Percentiles rank a stretch among this genome's conserved stretches.
phyloP scores from a whole-genome alignment of 495 filamentous ascomycete genomes.

The Copromyces sp. region DNA sequence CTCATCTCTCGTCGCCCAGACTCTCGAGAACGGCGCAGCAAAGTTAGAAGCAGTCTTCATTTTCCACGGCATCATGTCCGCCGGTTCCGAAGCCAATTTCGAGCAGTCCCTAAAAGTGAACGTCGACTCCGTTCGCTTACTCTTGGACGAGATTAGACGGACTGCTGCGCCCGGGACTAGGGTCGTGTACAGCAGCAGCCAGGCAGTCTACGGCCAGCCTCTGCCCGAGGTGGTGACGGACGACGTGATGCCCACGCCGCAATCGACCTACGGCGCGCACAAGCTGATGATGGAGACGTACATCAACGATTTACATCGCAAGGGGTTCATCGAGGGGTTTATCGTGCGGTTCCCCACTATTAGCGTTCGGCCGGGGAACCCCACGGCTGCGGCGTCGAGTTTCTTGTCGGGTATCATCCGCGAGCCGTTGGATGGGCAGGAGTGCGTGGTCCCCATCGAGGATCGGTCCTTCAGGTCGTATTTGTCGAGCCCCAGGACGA shows the following conservation, averaged over 20 bases:
- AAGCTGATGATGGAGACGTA: conserved; percentile 68
- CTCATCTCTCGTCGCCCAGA: conserved; percentile 21
- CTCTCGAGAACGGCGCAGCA: conserved; percentile 6
- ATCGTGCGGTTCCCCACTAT: conserved; percentile 66
- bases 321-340: conserved; percentile 57
- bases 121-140: conserved; percentile 54
- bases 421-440: conserved; percentile 46
- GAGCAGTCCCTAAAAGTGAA: conserved; percentile 66
- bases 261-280: conserved; percentile 66
- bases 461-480: conserved; percentile 52
- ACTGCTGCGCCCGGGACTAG: conserved; percentile 47
- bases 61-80: conserved; percentile 82
- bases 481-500: conserved; percentile 55
- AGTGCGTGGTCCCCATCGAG: conserved; percentile 51
- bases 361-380: conserved; percentile 61
- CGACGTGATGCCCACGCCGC: conserved; percentile 51
- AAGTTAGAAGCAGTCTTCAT: conserved; percentile 58
- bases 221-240: conserved; percentile 25
- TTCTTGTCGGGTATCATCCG: conserved; percentile 61
- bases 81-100: conserved; percentile 63
- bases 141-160: conserved; percentile 52
- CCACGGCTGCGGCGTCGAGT: conserved; percentile 62
- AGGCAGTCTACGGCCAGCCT: conserved; percentile 32
- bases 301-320: conserved; percentile 66
- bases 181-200: conserved; percentile 44